These are phyloP conservation scores for Ambrosia trifida DNA, from an alignment of 129 eudicot species.

Conservation along the genomic window DNA sequence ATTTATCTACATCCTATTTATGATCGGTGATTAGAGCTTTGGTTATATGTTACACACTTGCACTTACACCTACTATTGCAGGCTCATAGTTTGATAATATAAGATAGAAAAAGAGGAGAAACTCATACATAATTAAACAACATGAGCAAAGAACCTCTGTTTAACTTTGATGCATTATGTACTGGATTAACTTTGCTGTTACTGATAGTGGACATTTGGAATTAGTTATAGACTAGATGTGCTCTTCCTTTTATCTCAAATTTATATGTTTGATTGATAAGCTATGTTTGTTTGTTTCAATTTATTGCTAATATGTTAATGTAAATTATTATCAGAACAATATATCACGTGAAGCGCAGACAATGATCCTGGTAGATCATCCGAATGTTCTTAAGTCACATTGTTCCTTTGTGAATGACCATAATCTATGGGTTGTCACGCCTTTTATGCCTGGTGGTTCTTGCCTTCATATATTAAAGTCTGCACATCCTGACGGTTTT, in stretches of 20 bases:
- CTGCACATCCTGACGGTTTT: constrained; percentile 83
- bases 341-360: constrained; percentile 90
- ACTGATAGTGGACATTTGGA: constrained; percentile 1
- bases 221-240: neutral
- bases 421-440: constrained; percentile 94
- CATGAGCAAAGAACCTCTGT: neutral
- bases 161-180: neutral
- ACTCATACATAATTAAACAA: neutral
- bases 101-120: neutral
- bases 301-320: constrained; percentile 18
- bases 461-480: constrained; percentile 87
- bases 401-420: constrained; percentile 84
- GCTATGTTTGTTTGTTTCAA: neutral
- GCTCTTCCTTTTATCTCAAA: too few species aligned
- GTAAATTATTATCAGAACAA: constrained; percentile 61
- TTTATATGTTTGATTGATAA: constrained; percentile 25
- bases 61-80: neutral
- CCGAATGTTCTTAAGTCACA: constrained; percentile 85
- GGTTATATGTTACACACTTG: neutral
- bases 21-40: constrained; percentile 11
- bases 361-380: constrained; percentile 91
- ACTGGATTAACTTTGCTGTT: neutral
- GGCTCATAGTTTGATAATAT: constrained; percentile 12
- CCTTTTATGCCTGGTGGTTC: constrained; percentile 97
- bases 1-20: too few species aligned